These are phyloP conservation scores for Platanthera zijinensis DNA, from an alignment of 106 monocot species.

Conservation along the genomic window DNA sequence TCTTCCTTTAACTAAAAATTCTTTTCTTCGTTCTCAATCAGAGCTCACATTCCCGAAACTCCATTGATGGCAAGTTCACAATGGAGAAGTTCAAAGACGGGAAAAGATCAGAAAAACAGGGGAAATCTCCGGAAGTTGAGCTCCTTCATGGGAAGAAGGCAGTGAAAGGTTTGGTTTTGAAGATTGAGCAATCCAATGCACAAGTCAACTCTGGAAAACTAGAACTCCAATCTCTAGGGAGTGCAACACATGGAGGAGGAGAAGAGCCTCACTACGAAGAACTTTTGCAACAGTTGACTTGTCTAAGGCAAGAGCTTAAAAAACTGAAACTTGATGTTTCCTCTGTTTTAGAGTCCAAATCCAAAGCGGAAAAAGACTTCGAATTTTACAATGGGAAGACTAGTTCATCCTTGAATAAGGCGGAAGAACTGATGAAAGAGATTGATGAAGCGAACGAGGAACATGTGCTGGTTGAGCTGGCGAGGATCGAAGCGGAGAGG, in stretches of 20 bases:
- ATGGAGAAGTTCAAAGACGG: neutral
- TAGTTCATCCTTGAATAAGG: constrained; percentile 8
- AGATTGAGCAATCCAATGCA: constrained; percentile 31
- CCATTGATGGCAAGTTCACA: neutral
- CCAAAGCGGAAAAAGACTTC: constrained; percentile 27
- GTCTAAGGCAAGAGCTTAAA: constrained; percentile 34
- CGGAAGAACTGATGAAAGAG: constrained; percentile 40
- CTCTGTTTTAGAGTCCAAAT: constrained; percentile 35
- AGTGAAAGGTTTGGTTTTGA: constrained; percentile 21
- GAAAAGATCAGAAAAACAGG: neutral
- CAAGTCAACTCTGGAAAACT: constrained; percentile 12
- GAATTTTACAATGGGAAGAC: constrained; percentile 13
- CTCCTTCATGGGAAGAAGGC: constrained; percentile 18
- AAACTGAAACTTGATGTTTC: constrained; percentile 41
- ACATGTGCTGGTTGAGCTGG: constrained; percentile 77
- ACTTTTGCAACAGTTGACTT: constrained; percentile 27
- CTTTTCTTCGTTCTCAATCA: neutral
- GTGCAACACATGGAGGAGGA: neutral
- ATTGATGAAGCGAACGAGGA: constrained; percentile 64
- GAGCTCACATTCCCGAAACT: neutral
- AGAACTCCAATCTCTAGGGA: constrained; percentile 9
- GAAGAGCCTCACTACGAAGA: constrained; percentile 16
- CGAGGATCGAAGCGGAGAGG: constrained; percentile 71
- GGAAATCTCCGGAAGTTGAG: constrained; percentile 19
- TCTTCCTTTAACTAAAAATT: neutral